These are phyloP conservation scores for Prunus salicina DNA, from an alignment of 306 rosid species.

Conservation along the genomic window DNA sequence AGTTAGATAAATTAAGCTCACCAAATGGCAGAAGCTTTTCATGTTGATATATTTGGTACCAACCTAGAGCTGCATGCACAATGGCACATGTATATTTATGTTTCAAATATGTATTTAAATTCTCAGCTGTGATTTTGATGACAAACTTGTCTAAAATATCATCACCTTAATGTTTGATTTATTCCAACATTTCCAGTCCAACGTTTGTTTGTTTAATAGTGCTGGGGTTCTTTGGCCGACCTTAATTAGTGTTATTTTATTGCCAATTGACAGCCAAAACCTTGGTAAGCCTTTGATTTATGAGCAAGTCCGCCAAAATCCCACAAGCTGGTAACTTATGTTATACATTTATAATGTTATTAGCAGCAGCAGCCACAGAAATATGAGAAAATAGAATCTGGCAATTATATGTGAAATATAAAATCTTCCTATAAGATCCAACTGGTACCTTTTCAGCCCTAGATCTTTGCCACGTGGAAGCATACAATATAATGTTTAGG, in stretches of 20 bases:
- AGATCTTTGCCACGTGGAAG: slow-evolving; percentile 7
- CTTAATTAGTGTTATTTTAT: neutral
- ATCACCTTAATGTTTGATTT: neutral
- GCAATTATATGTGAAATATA: neutral
- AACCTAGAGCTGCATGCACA: too few species aligned
- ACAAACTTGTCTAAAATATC: neutral
- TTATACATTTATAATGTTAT: neutral
- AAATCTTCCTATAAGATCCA: neutral
- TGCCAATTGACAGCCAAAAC: neutral
- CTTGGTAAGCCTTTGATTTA: neutral
- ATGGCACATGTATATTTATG: neutral
- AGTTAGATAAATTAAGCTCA: too few species aligned
- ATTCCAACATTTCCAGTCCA: neutral
- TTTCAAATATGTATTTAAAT: too few species aligned
- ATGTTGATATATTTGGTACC: too few species aligned
- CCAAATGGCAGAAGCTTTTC: too few species aligned
- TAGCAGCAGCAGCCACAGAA: neutral
- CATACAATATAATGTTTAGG: neutral
- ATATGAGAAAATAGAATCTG: neutral
- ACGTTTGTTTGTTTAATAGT: neutral
- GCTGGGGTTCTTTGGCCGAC: neutral
- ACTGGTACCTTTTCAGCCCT: slow-evolving; percentile 1
- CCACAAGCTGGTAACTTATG: neutral
- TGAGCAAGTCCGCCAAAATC: neutral
- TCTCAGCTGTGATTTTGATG: neutral